These are phyloP conservation scores for Fusarium goolgardi DNA, from an alignment of 2,329 filamentous ascomycete genomes.

Conservation along the genomic window DNA sequence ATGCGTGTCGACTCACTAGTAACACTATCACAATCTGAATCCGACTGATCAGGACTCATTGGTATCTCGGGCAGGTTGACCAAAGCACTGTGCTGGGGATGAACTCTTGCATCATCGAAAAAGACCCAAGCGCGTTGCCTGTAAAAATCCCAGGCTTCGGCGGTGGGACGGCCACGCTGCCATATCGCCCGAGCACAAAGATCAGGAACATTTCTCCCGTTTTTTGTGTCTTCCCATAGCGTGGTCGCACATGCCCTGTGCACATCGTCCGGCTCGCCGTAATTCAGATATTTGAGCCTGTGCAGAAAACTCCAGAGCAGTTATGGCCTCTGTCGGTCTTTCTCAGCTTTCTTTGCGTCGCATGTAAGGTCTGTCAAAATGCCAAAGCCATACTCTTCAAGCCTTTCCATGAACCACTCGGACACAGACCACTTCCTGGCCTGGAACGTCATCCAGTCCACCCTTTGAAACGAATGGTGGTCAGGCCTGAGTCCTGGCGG, in stretches of 20 bases:
- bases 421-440: neutral
- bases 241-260: neutral
- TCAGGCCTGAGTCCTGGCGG: neutral
- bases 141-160: neutral
- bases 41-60: no score
- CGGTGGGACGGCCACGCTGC: neutral
- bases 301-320: neutral
- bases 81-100: neutral
- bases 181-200: neutral
- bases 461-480: neutral
- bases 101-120: neutral
- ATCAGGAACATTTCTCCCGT: neutral
- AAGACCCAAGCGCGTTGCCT: constrained; percentile 15
- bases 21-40: neutral
- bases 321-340: neutral
- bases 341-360: neutral
- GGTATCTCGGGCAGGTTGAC: neutral
- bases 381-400: neutral
- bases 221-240: neutral
- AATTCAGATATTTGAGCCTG: no score
- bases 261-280: neutral
- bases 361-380: neutral
- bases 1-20: neutral
- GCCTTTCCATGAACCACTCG: neutral
- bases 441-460: neutral